A percentile compares a stretch with the other conserved stretches of the same genome.
Conservation (phyloP, 2,329 filamentous ascomycete species). For the Penicillium glabrum region DNA sequence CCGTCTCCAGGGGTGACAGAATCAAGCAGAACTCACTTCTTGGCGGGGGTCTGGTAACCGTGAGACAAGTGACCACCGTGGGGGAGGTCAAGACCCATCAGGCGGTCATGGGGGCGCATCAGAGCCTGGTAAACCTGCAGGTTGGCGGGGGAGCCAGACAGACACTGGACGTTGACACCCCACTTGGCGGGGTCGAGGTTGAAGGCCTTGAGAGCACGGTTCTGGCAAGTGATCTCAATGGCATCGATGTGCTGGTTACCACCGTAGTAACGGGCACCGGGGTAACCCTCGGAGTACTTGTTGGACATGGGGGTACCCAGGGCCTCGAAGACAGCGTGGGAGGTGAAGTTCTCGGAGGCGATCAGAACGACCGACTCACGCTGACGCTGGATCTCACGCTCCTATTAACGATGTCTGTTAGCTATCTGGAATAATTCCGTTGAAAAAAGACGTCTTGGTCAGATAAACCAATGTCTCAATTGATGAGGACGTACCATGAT, state of each 20-base stretch:
- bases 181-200: constrained; percentile 82
- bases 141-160: constrained; percentile 92
- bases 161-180: constrained; percentile 97
- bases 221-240: constrained; percentile 93
- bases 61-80: constrained; percentile 96
- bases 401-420: constrained; percentile 49
- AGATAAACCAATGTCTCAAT: not conserved
- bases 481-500: constrained; percentile 76
- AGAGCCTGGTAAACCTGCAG: constrained; percentile 97
- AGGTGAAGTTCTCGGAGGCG: constrained; percentile 98
- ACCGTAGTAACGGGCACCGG: constrained; percentile 97
- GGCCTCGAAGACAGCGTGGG: constrained; percentile 95
- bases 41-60: constrained; percentile 92
- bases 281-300: constrained; percentile 99
- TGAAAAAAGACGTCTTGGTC: not conserved
- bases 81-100: constrained; percentile 96
- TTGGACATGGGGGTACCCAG: constrained; percentile 94
- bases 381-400: constrained; percentile 93
- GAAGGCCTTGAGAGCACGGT: constrained; percentile 89
- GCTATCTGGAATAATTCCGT: not conserved
- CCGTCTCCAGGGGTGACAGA: not conserved
- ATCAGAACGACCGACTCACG: constrained; percentile 98
- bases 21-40: constrained; percentile 59
- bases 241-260: constrained; percentile 98
- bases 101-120: constrained; percentile 85